phyloP scores from a whole-genome alignment of 768 basidiomycete genomes.

The Leucocoprinus birnbaumii region DNA sequence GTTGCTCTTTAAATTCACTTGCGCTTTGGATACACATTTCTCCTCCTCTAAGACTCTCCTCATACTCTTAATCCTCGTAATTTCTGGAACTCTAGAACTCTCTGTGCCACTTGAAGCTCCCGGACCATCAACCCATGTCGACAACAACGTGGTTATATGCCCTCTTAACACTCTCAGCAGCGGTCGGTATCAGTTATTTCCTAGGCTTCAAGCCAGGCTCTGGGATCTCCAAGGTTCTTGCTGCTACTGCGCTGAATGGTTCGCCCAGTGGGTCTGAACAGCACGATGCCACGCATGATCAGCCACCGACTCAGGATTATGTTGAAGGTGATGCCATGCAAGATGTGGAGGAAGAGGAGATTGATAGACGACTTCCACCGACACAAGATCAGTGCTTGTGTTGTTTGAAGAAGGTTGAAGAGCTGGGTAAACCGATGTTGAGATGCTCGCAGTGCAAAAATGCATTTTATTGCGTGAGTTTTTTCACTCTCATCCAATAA shows the following conservation, averaged over 20 bases:
- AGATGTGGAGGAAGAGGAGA: background rate
- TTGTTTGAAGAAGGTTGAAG: background rate
- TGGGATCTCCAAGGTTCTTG: no score
- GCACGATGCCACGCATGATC: no score
- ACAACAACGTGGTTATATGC: background rate
- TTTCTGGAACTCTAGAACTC: no score
- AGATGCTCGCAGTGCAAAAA: constrained; percentile 9
- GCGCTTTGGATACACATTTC: no score
- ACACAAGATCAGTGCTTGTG: background rate
- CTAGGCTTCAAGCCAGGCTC: background rate
- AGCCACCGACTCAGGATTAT: no score
- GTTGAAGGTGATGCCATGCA: background rate
- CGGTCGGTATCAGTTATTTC: constrained; percentile 2
- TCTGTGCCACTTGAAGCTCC: no score
- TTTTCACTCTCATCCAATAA: background rate
- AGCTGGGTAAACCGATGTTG: background rate
- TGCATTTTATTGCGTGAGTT: constrained; percentile 8
- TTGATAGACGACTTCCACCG: background rate
- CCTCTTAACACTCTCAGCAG: constrained; percentile 5
- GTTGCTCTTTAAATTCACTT: no score
- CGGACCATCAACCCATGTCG: no score
- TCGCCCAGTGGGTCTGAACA: no score
- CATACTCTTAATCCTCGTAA: no score
- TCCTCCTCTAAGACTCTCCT: no score
- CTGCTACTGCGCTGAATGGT: no score